Base-by-base conservation (phyloP, 257 asterid genomes). In the Phtheirospermum japonicum region DNA sequence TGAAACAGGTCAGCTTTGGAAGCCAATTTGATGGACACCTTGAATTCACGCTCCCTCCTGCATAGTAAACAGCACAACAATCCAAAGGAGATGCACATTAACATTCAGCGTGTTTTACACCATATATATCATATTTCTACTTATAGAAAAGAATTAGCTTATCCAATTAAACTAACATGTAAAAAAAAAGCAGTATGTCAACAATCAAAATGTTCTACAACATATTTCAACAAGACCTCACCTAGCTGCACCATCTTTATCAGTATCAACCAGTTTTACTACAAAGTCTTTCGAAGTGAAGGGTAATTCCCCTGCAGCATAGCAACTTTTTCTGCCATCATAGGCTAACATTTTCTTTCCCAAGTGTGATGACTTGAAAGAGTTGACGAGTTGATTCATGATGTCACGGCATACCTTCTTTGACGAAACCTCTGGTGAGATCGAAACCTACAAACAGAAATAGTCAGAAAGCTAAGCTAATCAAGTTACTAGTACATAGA, bases 321-420 rank as follows among this genome's bases (percentile, higher is more conserved):
- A 91, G 30, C 70, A 85, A 66, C 88, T 84, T 33, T 88, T 91
- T 2, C 89, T 32, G 0, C 98, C 96, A 60, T 91, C 98, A 45
- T 84, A 91, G 0, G 94, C 98, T 2, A 91, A 26, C 56, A 0
- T 23, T n/a, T 71, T 42, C 19, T 60, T 64, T 0, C 92, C 87
- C 73, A 91, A 11, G 52, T 84, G 85, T 0, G 95, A 79, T 2
- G 59, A 50, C 0, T 32, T 18, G 33, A 48, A 84, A 0, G 46
- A 49, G 0, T 12, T 2, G 2, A 77, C 88, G 2, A 91, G 75
- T 57, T 77, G 60, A 0, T 23, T 51, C 56, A 88, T 73, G 0
- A 91, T 86, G 0, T 61, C 68, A 40, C 93, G 60, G 37, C 85
- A 76, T 0, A 82, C 85, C 14, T 71, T 80, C 69, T 91, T 91